Conservation (phyloP, 257 asterid species). For the Fraxinus quadrangulata region DNA sequence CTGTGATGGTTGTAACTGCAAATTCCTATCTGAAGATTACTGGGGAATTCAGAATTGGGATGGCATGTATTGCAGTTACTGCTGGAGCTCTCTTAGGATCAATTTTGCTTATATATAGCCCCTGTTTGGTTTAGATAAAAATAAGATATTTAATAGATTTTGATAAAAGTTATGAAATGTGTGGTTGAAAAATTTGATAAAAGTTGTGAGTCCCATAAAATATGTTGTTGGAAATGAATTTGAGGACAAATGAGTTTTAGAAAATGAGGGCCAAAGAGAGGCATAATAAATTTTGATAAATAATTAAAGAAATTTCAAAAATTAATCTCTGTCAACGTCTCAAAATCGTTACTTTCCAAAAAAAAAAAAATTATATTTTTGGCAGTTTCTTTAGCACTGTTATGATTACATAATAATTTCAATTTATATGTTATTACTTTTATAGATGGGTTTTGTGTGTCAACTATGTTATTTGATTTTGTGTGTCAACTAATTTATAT, state of each 20-base stretch:
- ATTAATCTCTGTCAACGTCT: neutral
- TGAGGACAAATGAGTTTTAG: no score
- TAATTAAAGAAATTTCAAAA: neutral
- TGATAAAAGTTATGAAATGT: no score
- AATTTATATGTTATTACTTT: neutral
- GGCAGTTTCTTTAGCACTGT: neutral
- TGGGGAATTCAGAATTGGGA: slow-evolving; percentile 11
- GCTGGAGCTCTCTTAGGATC: neutral
- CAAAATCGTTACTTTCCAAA: neutral
- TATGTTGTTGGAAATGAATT: no score
- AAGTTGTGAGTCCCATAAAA: no score
- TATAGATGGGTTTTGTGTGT: neutral
- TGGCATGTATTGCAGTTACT: slow-evolving; percentile 1
- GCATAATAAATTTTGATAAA: neutral
- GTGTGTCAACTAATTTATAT: slow-evolving; percentile 3
- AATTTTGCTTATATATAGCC: neutral
- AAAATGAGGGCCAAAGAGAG: no score
- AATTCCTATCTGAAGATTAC: slow-evolving; percentile 8
- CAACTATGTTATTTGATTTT: neutral
- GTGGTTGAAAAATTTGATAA: no score
- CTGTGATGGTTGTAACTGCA: slow-evolving; percentile 8
- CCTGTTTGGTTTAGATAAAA: no score
- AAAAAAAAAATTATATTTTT: neutral
- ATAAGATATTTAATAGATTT: no score
- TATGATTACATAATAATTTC: neutral